Conservation (phyloP, 345 rosid genomes). For the Hevea brasiliensis region DNA sequence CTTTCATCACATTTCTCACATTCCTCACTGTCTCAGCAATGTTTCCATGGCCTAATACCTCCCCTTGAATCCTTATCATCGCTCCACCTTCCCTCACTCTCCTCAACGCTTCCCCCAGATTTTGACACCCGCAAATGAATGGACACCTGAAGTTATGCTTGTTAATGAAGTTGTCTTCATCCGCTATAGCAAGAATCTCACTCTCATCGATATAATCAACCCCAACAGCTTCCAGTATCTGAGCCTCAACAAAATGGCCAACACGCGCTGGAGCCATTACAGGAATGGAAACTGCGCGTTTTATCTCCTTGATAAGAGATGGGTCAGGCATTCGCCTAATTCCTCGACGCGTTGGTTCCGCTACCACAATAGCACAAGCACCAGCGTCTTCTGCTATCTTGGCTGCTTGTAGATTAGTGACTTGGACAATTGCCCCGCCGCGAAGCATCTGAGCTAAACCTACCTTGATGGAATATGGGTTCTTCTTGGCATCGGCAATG, state of each 20-base stretch:
- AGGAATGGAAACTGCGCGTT: slow-evolving; percentile 37
- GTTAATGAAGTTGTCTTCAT: slow-evolving; percentile 44
- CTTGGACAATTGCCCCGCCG: slow-evolving; percentile 36
- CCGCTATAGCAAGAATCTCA: slow-evolving; percentile 34
- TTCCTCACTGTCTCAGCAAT: slow-evolving; percentile 38
- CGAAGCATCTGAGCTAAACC: slow-evolving; percentile 32
- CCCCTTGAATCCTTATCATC: slow-evolving; percentile 51
- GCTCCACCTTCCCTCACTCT: slow-evolving; percentile 56
- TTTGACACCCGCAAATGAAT: slow-evolving; percentile 46
- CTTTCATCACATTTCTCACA: slow-evolving; percentile 52
- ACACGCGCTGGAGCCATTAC: slow-evolving; percentile 30
- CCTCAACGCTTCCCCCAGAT: slow-evolving; percentile 46
- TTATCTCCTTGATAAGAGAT: slow-evolving; percentile 27
- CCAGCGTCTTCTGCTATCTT: slow-evolving; percentile 34
- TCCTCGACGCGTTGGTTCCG: slow-evolving; percentile 14
- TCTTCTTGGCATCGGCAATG: slow-evolving; percentile 21
- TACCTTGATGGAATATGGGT: slow-evolving; percentile 28
- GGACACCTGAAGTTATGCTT: slow-evolving; percentile 51
- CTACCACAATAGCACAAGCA: slow-evolving; percentile 25
- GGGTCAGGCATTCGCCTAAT: slow-evolving; percentile 26
- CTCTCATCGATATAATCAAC: slow-evolving; percentile 43
- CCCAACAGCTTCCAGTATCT: slow-evolving; percentile 34
- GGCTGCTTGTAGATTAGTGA: slow-evolving; percentile 24
- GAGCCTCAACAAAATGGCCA: slow-evolving; percentile 48
- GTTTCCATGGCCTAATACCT: slow-evolving; percentile 25